These are phyloP conservation scores for Sideroxylon spinosum DNA, from an alignment of 179 eudicot genomes.

Conservation along the genomic window DNA sequence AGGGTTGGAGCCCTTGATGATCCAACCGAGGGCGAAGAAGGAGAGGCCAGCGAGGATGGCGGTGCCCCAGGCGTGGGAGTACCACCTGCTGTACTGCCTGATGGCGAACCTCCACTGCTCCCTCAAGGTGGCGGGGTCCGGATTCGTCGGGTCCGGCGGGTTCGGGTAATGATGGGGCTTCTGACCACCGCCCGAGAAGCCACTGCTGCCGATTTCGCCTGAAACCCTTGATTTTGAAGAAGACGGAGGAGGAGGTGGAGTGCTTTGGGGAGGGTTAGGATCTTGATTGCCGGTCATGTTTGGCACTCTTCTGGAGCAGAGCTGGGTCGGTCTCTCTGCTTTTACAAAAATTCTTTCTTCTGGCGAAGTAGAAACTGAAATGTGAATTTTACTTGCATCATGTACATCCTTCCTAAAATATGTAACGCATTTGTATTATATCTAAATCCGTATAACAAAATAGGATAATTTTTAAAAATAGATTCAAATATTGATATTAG, in stretches of 20 bases:
- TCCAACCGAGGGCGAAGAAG: constrained; percentile 96
- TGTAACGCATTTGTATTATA: too few relatives aligned
- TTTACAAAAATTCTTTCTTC: too few relatives aligned
- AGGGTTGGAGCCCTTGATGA: constrained; percentile 90
- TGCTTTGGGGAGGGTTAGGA: constrained; percentile 15
- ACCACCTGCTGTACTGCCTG: constrained; percentile 86
- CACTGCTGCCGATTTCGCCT: constrained; percentile 16
- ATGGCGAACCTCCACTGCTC: constrained; percentile 91
- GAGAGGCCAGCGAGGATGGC: constrained; percentile 93
- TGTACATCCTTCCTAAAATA: too few relatives aligned
- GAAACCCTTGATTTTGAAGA: constrained; percentile 15
- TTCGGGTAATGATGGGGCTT: constrained; percentile 42
- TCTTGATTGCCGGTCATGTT: constrained; percentile 30
- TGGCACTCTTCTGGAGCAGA: not conserved
- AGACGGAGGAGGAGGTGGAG: not conserved
- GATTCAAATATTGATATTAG: too few relatives aligned
- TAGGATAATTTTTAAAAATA: too few relatives aligned
- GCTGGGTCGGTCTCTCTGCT: too few relatives aligned
- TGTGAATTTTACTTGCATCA: too few relatives aligned
- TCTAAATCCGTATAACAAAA: too few relatives aligned
- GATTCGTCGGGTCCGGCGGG: constrained; percentile 66
- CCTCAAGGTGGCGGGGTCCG: constrained; percentile 69
- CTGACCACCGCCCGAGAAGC: constrained; percentile 24
- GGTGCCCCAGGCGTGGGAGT: constrained; percentile 98
- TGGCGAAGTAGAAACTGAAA: too few relatives aligned